These are phyloP conservation scores for Talaromyces sp. DNA, from an alignment of 2,329 filamentous ascomycete species.

Conservation along the genomic window DNA sequence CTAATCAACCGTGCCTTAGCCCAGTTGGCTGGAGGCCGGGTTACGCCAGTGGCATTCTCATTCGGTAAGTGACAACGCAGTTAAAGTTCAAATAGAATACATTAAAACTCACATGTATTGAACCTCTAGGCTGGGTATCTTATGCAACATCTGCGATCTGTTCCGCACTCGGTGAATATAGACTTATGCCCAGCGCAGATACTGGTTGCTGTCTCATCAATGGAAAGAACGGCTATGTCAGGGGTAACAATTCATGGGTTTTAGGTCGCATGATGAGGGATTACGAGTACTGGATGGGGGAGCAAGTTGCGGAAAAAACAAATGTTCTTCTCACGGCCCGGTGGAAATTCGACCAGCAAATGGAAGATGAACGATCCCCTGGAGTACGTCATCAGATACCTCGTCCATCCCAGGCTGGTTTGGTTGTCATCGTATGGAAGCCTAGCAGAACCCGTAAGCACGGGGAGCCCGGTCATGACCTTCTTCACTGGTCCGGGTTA, in stretches of 20 bases:
- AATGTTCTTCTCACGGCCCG: slow-evolving; percentile 12
- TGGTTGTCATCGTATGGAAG: slow-evolving; percentile 23
- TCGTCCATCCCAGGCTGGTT: slow-evolving; percentile 18
- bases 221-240: slow-evolving; percentile 28
- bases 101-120: background rate
- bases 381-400: slow-evolving; percentile 2
- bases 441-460: slow-evolving; percentile 2
- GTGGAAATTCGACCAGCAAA: slow-evolving; percentile 12
- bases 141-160: slow-evolving; percentile 28
- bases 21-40: slow-evolving; percentile 21
- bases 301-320: slow-evolving; percentile 10
- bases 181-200: slow-evolving; percentile 30
- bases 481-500: slow-evolving; percentile 20
- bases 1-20: slow-evolving; percentile 31
- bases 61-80: slow-evolving; percentile 23
- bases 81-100: background rate
- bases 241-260: slow-evolving; percentile 40
- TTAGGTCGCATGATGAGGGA: slow-evolving; percentile 41
- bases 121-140: slow-evolving; percentile 26
- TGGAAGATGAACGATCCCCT: slow-evolving; percentile 6
- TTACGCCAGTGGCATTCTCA: slow-evolving; percentile 33
- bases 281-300: slow-evolving; percentile 28
- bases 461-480: slow-evolving; percentile 17
- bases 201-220: slow-evolving; percentile 33
- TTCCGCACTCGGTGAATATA: slow-evolving; percentile 27